These are phyloP conservation scores for Iberis pinnata DNA, from an alignment of 345 rosid genomes.

Conservation along the genomic window DNA sequence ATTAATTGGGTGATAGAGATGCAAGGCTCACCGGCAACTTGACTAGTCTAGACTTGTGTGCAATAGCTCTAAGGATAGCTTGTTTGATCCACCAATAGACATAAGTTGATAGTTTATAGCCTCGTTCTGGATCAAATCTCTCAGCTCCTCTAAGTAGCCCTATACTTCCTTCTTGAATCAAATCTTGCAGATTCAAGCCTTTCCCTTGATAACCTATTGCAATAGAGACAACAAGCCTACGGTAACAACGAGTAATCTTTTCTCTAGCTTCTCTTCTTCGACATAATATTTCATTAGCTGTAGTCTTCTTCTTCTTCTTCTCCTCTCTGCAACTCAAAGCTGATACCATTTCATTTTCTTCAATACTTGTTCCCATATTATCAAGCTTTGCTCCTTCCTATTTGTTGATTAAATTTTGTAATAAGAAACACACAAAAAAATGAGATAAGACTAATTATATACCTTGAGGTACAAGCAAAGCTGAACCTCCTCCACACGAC, in stretches of 20 bases:
- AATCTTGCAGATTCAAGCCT: constrained; percentile 48
- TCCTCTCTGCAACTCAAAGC: constrained; percentile 28
- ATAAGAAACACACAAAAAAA: no score
- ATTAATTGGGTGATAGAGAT: no score
- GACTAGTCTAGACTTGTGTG: constrained; percentile 40
- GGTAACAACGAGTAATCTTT: constrained; percentile 38
- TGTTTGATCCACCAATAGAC: constrained; percentile 64
- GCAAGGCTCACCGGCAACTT: constrained; percentile 58
- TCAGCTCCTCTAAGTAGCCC: constrained; percentile 52
- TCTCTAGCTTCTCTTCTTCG: constrained; percentile 43
- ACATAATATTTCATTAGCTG: constrained; percentile 34
- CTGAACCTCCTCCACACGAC: constrained; percentile 44
- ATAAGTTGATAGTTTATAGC: constrained; percentile 54
- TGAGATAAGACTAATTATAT: background rate
- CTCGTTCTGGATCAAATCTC: constrained; percentile 48
- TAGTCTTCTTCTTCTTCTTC: constrained; percentile 25
- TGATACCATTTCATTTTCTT: constrained; percentile 29
- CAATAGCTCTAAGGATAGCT: constrained; percentile 44
- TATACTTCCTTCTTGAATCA: constrained; percentile 56
- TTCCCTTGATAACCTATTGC: constrained; percentile 47
- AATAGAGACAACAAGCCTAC: constrained; percentile 44
- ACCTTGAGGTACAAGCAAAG: constrained; percentile 45
- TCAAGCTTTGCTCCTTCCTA: constrained; percentile 50
- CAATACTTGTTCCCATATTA: constrained; percentile 30
- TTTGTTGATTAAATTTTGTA: no score